Percentiles rank a stretch among this genome's conserved stretches.
Evolutionary conservation across 2,329 filamentous ascomycete genomes (phyloP).

Genomic region (Alternaria novae-zelandiae): DNA sequence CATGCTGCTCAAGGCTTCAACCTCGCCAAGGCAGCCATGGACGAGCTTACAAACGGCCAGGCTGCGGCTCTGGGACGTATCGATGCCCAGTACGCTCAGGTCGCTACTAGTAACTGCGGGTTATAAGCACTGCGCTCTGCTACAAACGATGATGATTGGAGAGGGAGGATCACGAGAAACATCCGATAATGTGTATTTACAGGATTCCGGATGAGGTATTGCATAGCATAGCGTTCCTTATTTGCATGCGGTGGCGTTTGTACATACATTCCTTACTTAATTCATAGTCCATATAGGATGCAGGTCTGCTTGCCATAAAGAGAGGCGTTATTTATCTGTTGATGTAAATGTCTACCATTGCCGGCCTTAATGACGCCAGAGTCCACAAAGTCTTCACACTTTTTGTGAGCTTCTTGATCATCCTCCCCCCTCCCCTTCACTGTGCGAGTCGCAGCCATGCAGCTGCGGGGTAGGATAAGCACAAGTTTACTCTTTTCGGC

Average conservation of each 20-base stretch:
- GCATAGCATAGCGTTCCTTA: slow-evolving; percentile 8
- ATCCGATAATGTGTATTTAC: slow-evolving; percentile 10
- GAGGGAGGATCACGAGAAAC: neutral
- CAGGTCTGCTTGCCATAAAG: neutral
- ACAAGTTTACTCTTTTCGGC: too few species aligned
- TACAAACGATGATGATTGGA: neutral
- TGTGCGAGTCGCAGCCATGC: neutral
- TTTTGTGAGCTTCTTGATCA: neutral
- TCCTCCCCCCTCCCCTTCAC: neutral
- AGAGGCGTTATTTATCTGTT: neutral
- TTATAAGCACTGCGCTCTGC: slow-evolving; percentile 16
- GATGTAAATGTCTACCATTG: neutral
- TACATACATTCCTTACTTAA: slow-evolving; percentile 16
- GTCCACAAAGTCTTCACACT: neutral
- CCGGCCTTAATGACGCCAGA: neutral
- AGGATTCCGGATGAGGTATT: neutral
- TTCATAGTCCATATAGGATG: slow-evolving; percentile 5
- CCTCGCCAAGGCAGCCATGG: slow-evolving; percentile 56
- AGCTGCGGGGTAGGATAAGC: neutral
- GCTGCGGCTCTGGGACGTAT: slow-evolving; percentile 55
- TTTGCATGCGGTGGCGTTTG: slow-evolving; percentile 10
- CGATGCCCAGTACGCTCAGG: slow-evolving; percentile 49
- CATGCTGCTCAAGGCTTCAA: slow-evolving; percentile 57
- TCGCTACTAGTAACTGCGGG: slow-evolving; percentile 46
- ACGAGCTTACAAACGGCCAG: slow-evolving; percentile 56